A percentile compares a stretch with the other conserved stretches of the same genome.
phyloP scores from a whole-genome alignment of 352 stramenopile genomes.

The Phytophthora cryptogea region DNA sequence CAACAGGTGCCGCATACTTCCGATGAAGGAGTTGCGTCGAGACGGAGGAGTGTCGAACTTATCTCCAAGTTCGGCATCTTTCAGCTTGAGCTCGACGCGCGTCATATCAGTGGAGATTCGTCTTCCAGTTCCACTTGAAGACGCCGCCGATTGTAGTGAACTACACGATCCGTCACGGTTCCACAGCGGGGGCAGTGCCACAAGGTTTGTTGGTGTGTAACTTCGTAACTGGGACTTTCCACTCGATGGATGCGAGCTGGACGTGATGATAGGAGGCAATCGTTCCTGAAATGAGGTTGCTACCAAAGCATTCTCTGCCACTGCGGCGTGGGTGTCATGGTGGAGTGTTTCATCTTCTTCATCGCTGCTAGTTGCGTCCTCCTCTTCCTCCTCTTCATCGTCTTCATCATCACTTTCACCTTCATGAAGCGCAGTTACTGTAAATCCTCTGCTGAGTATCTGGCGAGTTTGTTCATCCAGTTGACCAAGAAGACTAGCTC shows the following conservation, averaged over 20 bases:
- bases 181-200: slow-evolving; percentile 33
- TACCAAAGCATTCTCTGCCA: not conserved
- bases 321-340: not conserved
- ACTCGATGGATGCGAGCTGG: slow-evolving; percentile 17
- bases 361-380: not conserved
- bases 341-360: not conserved
- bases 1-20: slow-evolving; percentile 19
- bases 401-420: slow-evolving; percentile 20
- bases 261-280: slow-evolving; percentile 24
- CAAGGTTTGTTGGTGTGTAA: slow-evolving; percentile 6
- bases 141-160: slow-evolving; percentile 17
- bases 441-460: slow-evolving; percentile 17
- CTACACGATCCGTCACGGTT: slow-evolving; percentile 21
- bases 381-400: slow-evolving; percentile 6
- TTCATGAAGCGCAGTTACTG: slow-evolving; percentile 12
- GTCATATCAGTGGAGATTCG: slow-evolving; percentile 37
- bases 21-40: slow-evolving; percentile 28
- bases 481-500: slow-evolving; percentile 43
- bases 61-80: slow-evolving; percentile 56
- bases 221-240: slow-evolving; percentile 4
- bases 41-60: slow-evolving; percentile 39
- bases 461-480: slow-evolving; percentile 36
- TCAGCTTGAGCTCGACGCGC: slow-evolving; percentile 61
- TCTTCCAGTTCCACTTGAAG: slow-evolving; percentile 18
- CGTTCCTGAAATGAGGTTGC: slow-evolving; percentile 5